phyloP scores from a whole-genome alignment of 1,284 basidiomycete species.

The Taiwanofungus camphoratus region DNA sequence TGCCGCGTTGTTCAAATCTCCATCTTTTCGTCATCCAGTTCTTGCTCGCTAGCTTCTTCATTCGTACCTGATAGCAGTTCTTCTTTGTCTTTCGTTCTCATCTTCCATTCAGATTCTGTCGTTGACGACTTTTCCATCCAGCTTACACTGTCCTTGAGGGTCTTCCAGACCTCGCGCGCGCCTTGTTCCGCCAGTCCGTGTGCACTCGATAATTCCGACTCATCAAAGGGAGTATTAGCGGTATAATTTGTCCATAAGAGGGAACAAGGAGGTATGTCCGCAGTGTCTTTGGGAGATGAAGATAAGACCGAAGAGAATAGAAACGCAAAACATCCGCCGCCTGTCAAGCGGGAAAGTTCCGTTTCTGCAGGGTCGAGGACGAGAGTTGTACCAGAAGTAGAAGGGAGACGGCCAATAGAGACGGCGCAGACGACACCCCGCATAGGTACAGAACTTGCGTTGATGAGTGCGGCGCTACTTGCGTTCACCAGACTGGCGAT shows the following conservation, averaged over 20 bases:
- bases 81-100: neutral
- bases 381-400: conserved; percentile 20
- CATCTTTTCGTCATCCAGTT: conserved; percentile 22
- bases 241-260: conserved; percentile 57
- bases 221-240: conserved; percentile 31
- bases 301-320: conserved; percentile 40
- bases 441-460: conserved; percentile 65
- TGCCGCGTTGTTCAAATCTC: conserved; percentile 20
- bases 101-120: neutral
- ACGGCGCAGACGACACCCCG: conserved; percentile 63
- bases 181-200: conserved; percentile 40
- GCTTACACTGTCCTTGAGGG: conserved; percentile 39
- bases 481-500: conserved; percentile 64
- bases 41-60: conserved; percentile 5
- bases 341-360: conserved; percentile 34
- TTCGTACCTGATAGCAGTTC: neutral
- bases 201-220: conserved; percentile 37
- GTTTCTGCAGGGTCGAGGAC: conserved; percentile 50
- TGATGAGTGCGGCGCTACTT: conserved; percentile 57
- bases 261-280: conserved; percentile 22
- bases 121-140: conserved; percentile 7
- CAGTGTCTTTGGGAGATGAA: conserved; percentile 12
- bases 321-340: conserved; percentile 62
- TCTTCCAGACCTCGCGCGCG: conserved; percentile 40
- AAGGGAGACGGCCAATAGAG: conserved; percentile 40